Evolutionary conservation across 495 filamentous ascomycete genomes (phyloP).

Genomic region (Parathielavia appendiculata): DNA sequence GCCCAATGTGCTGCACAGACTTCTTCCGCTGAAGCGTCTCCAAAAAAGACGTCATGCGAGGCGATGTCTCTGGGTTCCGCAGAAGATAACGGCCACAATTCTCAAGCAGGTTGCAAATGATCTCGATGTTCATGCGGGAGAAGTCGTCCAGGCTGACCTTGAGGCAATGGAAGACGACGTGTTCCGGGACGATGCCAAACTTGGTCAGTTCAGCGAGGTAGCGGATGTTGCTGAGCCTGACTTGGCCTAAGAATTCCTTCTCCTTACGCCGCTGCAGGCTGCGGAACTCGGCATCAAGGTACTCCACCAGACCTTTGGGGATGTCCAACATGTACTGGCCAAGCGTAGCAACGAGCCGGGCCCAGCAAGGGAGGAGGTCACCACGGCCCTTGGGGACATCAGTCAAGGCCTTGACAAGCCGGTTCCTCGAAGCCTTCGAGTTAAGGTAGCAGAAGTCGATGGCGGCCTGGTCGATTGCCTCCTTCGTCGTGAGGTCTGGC

Average conservation of each 20-base stretch:
- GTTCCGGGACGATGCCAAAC: conserved; percentile 95
- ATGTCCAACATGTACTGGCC: conserved; percentile 92
- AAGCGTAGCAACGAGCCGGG: conserved; percentile 87
- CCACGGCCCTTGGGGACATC: conserved; percentile 90
- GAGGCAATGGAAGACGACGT: conserved; percentile 97
- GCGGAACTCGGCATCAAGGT: conserved; percentile 95
- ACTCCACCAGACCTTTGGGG: conserved; percentile 82
- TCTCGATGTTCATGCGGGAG: conserved; percentile 97
- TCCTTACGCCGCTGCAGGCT: conserved; percentile 97
- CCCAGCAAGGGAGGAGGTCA: conserved; percentile 87
- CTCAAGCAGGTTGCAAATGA: conserved; percentile 94
- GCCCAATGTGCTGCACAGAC: conserved; percentile 85
- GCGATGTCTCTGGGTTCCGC: conserved; percentile 88
- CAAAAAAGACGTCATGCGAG: conserved; percentile 86
- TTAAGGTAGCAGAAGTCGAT: conserved; percentile 98
- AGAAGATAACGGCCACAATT: conserved; percentile 94
- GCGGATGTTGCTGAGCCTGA: conserved; percentile 88
- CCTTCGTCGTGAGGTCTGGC: conserved; percentile 84
- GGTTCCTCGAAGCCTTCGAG: conserved; percentile 93
- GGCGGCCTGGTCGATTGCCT: conserved; percentile 83
- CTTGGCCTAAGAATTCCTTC: conserved; percentile 93
- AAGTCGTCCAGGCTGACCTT: conserved; percentile 98
- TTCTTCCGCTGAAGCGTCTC: conserved; percentile 97
- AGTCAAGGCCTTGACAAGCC: conserved; percentile 85
- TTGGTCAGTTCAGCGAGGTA: conserved; percentile 97